Base-by-base conservation (phyloP, 306 rosid species). In the Lithocarpus polystachyus region DNA sequence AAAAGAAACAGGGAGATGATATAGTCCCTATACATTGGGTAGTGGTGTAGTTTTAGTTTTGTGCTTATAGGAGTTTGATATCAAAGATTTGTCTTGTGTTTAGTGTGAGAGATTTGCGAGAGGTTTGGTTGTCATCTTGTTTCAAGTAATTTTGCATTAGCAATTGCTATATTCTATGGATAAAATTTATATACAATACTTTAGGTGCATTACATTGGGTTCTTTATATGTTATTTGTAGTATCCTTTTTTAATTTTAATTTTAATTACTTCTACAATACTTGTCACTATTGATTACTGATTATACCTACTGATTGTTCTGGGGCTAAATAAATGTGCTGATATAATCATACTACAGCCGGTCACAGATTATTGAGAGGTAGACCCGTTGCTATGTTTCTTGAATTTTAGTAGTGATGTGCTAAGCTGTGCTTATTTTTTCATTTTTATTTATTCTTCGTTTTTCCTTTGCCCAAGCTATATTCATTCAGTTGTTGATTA, bases 321-420 rank as follows among this genome's bases (percentile, higher is more conserved):
- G n/a, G 12, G 68, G 51, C 57, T 70, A 68, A 43, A 70, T 11
- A 24, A 40, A 56, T 48, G 37, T 85, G 87, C 90, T 87, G 97
- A 85, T 89, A 79, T 75, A 91, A 75, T 92, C 99, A 73, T 89
- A 78, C 81, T 81, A 53, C 84, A 92, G 83, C 76, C 90, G 87
- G 29, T 81, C 90, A 8, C 83, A 89, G 79, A 84, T 94, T 71
- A 92, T 91, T 60, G 92, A 92, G 77, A 81, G 89, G 99, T 94
- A 79, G 64, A 19, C 37, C 68, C 68, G 11, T 74, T 33, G 54
- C 48, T 59, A 5, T 6, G 20, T 82, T 57, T 62, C 24, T 53
- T 33, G 23, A 54, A 68, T 33, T 68, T 29, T 61, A 69, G 75
- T 45, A 6, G 73, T 72, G 71, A 12, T 56, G 18, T 40, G 33